Evolutionary conservation across 192 early-diverging fungal genomes (phyloP).

Genomic region (Gonapodya sp.): DNA sequence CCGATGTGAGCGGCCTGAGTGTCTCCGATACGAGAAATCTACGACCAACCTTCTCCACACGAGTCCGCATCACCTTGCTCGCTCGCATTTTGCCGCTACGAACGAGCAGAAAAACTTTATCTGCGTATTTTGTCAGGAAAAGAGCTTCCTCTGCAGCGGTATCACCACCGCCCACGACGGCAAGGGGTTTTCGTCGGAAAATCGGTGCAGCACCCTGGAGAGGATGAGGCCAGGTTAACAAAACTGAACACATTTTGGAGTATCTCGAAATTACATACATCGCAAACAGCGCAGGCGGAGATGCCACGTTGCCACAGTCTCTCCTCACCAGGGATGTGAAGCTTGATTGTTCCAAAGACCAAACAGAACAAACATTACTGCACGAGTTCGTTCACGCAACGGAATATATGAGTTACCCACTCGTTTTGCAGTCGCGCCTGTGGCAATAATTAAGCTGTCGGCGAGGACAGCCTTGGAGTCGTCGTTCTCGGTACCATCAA

Average conservation of each 20-base stretch:
- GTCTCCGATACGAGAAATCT: not conserved
- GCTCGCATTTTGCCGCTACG: conserved; percentile 93
- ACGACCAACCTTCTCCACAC: conserved; percentile 34
- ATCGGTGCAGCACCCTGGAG: not conserved
- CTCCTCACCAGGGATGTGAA: conserved; percentile 82
- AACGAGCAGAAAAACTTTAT: conserved; percentile 87
- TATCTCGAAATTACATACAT: no score
- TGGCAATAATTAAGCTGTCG: conserved; percentile 83
- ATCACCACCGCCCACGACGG: conserved; percentile 94
- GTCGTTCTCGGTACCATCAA: conserved; percentile 66
- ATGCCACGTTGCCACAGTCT: conserved; percentile 97
- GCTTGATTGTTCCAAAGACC: no score
- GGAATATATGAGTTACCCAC: conserved; percentile 20
- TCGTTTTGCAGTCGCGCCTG: conserved; percentile 97
- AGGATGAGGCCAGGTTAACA: not conserved
- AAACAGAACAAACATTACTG: not conserved
- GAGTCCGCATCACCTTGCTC: conserved; percentile 92
- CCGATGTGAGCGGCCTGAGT: no score
- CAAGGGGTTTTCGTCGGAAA: conserved; percentile 40
- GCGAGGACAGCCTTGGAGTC: conserved; percentile 62
- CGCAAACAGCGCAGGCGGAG: conserved; percentile 97
- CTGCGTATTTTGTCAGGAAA: conserved; percentile 88
- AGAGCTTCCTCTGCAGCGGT: conserved; percentile 93
- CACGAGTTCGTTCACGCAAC: not conserved
- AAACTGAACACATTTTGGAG: conserved; percentile 58